Conservation (phyloP, 768 basidiomycete genomes). For the Leccinum aurantiacum region DNA sequence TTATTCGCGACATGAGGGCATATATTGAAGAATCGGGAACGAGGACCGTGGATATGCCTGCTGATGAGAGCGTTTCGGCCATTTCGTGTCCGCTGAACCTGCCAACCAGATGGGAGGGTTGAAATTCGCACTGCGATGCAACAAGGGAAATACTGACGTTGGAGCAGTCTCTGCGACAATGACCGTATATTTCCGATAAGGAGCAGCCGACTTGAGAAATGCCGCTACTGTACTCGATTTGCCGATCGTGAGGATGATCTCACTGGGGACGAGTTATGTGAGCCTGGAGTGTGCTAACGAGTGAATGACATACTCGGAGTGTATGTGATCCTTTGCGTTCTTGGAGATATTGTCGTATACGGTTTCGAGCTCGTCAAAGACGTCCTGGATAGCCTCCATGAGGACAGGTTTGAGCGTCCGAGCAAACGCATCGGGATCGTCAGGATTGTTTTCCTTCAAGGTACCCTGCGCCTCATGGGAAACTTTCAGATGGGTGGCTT, state of each 20-base stretch:
- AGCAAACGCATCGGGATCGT: conserved; percentile 80
- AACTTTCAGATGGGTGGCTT: conserved; percentile 40
- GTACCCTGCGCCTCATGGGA: conserved; percentile 51
- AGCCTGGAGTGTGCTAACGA: not conserved
- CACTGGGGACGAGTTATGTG: conserved; percentile 46
- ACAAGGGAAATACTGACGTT: conserved; percentile 53
- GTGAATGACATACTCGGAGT: conserved; percentile 78
- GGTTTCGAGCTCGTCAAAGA: conserved; percentile 92
- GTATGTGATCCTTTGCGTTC: conserved; percentile 93
- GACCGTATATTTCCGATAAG: conserved; percentile 90
- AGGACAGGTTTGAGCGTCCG: conserved; percentile 84
- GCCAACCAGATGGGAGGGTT: conserved; percentile 5
- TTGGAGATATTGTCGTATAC: conserved; percentile 94
- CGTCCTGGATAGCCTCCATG: conserved; percentile 96
- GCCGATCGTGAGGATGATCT: conserved; percentile 94
- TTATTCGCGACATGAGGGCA: conserved; percentile 94
- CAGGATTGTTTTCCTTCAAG: conserved; percentile 66
- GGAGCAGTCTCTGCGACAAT: conserved; percentile 96
- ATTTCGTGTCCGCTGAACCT: conserved; percentile 86
- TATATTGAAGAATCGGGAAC: conserved; percentile 96
- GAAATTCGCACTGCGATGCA: conserved; percentile 4
- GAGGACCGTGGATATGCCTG: conserved; percentile 90
- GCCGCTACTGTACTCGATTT: conserved; percentile 91
- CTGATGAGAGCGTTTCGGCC: conserved; percentile 75
- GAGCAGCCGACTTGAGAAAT: conserved; percentile 89